A percentile compares a stretch with the other conserved stretches of the same genome.
Conservation (phyloP, 75 land plant species). For the Pinus taeda region DNA sequence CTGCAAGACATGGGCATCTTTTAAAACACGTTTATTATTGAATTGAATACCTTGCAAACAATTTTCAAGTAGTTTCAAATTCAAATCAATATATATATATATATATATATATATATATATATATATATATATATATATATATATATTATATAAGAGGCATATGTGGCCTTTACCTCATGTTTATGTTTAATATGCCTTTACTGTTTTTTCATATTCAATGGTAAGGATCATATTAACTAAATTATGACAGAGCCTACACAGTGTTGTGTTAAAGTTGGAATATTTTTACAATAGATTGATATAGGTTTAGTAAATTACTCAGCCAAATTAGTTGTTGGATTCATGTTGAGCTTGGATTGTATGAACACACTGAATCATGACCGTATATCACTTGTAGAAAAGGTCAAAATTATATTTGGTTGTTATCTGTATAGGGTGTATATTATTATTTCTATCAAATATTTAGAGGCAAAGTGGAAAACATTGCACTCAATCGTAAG, state of each 20-base stretch:
- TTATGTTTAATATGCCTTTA: too few relatives aligned
- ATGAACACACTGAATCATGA: neutral
- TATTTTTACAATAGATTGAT: neutral
- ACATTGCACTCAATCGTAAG: constrained; percentile 46
- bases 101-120: too few relatives aligned
- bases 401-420: neutral
- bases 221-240: neutral
- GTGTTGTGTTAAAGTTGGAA: neutral
- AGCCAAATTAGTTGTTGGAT: neutral
- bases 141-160: too few relatives aligned
- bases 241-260: neutral
- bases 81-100: too few relatives aligned
- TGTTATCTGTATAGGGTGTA: constrained; percentile 71
- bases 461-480: constrained; percentile 84
- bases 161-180: too few relatives aligned
- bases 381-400: neutral
- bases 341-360: constrained; percentile 5
- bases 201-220: neutral
- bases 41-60: too few relatives aligned
- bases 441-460: constrained; percentile 98
- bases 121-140: too few relatives aligned
- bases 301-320: neutral
- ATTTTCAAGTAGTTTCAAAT: too few relatives aligned
- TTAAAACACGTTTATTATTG: too few relatives aligned
- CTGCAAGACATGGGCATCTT: too few relatives aligned